Base-by-base conservation (phyloP, 371 early-diverging fungal species). In the Mucor plumbeus region DNA sequence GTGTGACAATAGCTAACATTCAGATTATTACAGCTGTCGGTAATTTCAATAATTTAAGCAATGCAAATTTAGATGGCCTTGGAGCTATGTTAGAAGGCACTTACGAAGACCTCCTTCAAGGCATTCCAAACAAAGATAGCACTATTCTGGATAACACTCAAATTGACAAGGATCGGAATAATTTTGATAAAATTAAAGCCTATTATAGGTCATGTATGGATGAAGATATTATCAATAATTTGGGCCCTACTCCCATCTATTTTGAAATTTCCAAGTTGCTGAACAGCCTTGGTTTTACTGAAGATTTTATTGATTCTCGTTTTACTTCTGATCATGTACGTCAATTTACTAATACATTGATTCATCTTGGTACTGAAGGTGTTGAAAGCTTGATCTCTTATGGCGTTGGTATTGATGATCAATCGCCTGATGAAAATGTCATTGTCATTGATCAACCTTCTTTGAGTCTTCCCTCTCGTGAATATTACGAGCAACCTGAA, bases 181-280 rank as follows among this genome's bases (percentile, higher is more conserved):
- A 83, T 44, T 85, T 87, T 47, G 68, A 73, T 17, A 78, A 81
- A 59, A 48, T 87, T 7, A 75, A 84, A 53, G 41, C 69, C 17
- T 82, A 83, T 4, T 90, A 86, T 59, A 48, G 60, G 19, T 73
- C 87, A 19, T 89, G 90, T 54, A 85, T 87, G 81, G 72, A 89
- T 53, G 81, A 80, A 41, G 69, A 68, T 0, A 50, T 58, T 1
- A 80, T 89, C 19, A 68, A 78, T 34, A 41, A 65, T 10, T 61
- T 76, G 4, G 88, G 89, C 5, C 80, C 83, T 3, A 72, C 77
- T 5, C 90, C 89, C 3, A 60, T 89, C 0, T 71, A 75, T 26
- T 40, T 58, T 26, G n/a, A 68, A 10, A 15, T 68, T 21, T 44
- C 48, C 14, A 40, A 53, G 47, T 3, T 72, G 14, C 36, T 56